Base-by-base conservation (phyloP, 345 rosid species). In the Eucalyptus regnans region DNA sequence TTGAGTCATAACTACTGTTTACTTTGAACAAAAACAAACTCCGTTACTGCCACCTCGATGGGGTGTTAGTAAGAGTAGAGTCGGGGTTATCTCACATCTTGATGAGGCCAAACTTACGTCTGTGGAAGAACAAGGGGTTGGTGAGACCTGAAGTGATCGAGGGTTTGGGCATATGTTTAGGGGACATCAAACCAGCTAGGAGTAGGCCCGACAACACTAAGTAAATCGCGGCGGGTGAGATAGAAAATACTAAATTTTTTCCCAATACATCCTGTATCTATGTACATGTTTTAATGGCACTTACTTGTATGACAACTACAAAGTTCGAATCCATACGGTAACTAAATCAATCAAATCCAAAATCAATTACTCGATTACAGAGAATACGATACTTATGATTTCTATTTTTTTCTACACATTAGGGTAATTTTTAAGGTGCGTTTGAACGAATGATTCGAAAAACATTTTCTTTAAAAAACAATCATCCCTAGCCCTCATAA, bases 61-160 rank as follows among this genome's bases (percentile, higher is more conserved):
- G 18, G 31, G 20, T 15, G 20, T 31, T 31, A 2, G 11, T 8
- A 4, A 37, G 22, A 31, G 43, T 31, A 16, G 20, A 4, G 22
- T 15, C 3, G 10, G 3, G 79, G 6, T 4, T 31, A 31, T 66
- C 5, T 20, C 4, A 66, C 41, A 15, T 15, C 41, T 7, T 31
- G 41, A 7, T 0, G 11, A 9, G 22, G 20, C 18, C 5, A n/a
- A 15, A 14, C 41, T n/a, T 14, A 64, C 0, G 10, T 64, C 15
- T n/a, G 20, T 1, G 3, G 76, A n/a, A 7, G 10, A n/a, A 14
- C 18, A n/a, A 64, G 31, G 76, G 71, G 37, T 64, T 66, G 76
- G 2, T 6, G 37, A 29, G 37, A 64, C 9, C 3, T 3, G 71
- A 31, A 64, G 9, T 4, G 33, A 64, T 7, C 0, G 33, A 31